Percentiles rank a stretch among this genome's conserved stretches.
These are phyloP conservation scores for Haplosporangium sp. DNA, from an alignment of 371 early-diverging fungal genomes.

Conservation along the genomic window DNA sequence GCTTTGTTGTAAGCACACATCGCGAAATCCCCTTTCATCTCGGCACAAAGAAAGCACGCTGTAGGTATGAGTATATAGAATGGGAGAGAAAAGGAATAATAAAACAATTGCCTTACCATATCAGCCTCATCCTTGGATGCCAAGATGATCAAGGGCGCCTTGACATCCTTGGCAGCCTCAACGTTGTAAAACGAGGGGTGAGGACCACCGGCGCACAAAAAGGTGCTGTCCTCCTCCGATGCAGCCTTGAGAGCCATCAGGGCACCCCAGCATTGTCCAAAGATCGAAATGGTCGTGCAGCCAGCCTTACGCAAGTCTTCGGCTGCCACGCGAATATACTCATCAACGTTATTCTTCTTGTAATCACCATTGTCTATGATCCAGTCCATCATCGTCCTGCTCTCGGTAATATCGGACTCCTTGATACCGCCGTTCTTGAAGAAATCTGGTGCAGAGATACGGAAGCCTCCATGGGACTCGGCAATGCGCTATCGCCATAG, in stretches of 20 bases:
- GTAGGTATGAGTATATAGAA: too few species aligned
- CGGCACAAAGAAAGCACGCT: too few species aligned
- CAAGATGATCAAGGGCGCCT: constrained; percentile 41
- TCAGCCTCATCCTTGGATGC: constrained; percentile 54
- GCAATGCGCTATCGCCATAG: constrained; percentile 30
- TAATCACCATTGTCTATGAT: constrained; percentile 34
- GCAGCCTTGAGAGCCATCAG: constrained; percentile 35
- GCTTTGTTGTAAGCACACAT: neutral
- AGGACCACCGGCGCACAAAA: constrained; percentile 35
- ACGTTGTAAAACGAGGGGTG: constrained; percentile 41
- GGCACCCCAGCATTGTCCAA: constrained; percentile 56
- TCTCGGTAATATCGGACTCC: constrained; percentile 9
- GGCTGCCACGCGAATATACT: constrained; percentile 27
- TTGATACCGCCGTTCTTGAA: constrained; percentile 24
- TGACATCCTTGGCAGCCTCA: constrained; percentile 29
- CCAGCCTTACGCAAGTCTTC: constrained; percentile 45
- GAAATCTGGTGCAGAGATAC: constrained; percentile 31
- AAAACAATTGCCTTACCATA: constrained; percentile 21
- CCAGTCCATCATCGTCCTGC: constrained; percentile 31
- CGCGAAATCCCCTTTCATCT: too few species aligned
- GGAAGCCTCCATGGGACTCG: constrained; percentile 48
- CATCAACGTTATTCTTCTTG: constrained; percentile 32
- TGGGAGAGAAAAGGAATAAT: neutral
- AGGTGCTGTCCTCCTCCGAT: constrained; percentile 30
- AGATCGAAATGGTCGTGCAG: constrained; percentile 42